phyloP scores from a whole-genome alignment of 176 grass and related monocot species.

The Triticum monococcum region DNA sequence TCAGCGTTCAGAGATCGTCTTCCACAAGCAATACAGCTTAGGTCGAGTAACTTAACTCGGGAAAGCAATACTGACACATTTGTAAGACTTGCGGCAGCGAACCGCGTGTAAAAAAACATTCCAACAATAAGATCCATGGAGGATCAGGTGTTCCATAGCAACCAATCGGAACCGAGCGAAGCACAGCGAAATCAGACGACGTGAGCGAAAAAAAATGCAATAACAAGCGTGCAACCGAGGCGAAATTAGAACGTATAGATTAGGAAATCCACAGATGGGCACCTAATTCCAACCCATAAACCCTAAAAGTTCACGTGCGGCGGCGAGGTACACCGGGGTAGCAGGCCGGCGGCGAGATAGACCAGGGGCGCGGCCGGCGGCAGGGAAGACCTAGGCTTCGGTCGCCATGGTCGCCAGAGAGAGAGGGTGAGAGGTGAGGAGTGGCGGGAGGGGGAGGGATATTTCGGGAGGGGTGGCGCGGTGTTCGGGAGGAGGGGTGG shows the following conservation, averaged over 20 bases:
- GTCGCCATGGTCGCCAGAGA: no score
- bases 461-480: no score
- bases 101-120: conserved; percentile 12
- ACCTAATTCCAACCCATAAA: background rate
- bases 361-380: no score
- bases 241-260: background rate
- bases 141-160: background rate
- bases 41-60: background rate
- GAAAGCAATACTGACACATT: background rate
- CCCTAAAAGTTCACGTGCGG: background rate
- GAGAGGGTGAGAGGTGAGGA: no score
- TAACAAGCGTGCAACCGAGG: background rate
- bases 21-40: background rate
- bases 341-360: no score
- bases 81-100: background rate
- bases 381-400: no score
- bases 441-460: no score
- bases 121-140: background rate
- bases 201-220: background rate
- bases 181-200: background rate
- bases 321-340: background rate
- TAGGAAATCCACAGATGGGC: background rate
- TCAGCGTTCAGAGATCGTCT: conserved; percentile 2
- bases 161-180: background rate
- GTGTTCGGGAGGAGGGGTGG: no score